These are phyloP conservation scores for Septoria petroselini DNA, from an alignment of 2,329 filamentous ascomycete genomes.

Conservation along the genomic window DNA sequence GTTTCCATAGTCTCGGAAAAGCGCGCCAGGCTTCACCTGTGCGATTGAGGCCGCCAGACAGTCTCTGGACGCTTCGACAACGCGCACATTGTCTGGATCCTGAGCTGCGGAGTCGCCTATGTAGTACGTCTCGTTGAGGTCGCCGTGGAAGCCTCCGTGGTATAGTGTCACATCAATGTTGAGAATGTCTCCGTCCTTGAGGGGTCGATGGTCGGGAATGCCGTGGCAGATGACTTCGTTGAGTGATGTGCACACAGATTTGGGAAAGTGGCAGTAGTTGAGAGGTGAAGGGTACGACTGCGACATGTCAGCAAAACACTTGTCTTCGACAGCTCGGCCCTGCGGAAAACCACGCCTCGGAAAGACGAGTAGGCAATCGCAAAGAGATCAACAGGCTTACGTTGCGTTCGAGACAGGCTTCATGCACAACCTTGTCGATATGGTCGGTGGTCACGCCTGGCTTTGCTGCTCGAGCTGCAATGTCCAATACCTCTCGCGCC, in stretches of 20 bases:
- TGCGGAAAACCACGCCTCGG: not conserved
- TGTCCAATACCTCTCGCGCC: constrained; percentile 86
- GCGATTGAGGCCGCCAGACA: constrained; percentile 89
- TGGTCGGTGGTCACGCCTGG: constrained; percentile 96
- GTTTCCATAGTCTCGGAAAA: constrained; percentile 90
- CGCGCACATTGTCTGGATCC: constrained; percentile 80
- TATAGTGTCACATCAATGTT: constrained; percentile 96
- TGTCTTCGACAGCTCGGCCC: not conserved
- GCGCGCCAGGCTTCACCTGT: constrained; percentile 85
- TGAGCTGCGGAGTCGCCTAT: constrained; percentile 82
- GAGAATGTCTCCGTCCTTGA: constrained; percentile 90
- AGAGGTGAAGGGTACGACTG: constrained; percentile 92
- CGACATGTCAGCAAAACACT: constrained; percentile 15
- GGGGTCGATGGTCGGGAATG: constrained; percentile 83
- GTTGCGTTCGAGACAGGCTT: constrained; percentile 87
- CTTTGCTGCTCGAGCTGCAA: constrained; percentile 75
- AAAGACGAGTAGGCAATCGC: not conserved
- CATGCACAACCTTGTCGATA: constrained; percentile 91
- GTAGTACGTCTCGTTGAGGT: constrained; percentile 98
- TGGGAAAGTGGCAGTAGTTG: constrained; percentile 95
- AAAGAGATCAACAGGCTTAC: constrained; percentile 53
- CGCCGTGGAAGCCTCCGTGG: constrained; percentile 90
- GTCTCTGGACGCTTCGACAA: constrained; percentile 85
- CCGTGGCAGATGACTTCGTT: constrained; percentile 99
- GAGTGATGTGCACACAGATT: constrained; percentile 92